These are phyloP conservation scores for Hyaloperonospora arabidopsidis DNA, from an alignment of 352 stramenopile genomes.

Conservation along the genomic window DNA sequence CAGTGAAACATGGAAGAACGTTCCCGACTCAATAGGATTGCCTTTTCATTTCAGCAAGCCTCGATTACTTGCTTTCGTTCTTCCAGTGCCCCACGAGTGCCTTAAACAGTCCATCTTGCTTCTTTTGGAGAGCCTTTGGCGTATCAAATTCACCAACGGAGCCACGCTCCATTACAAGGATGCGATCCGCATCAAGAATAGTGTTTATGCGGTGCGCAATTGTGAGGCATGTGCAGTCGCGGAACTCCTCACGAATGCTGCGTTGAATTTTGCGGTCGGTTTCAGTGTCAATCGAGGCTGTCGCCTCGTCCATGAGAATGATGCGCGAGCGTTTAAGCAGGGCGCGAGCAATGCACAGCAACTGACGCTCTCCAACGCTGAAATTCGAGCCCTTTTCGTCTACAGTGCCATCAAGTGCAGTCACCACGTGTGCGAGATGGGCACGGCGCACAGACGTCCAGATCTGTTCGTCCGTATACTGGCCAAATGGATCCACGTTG, in stretches of 20 bases:
- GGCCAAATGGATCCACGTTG: slow-evolving; percentile 89
- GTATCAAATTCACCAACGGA: slow-evolving; percentile 91
- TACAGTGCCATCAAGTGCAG: slow-evolving; percentile 36
- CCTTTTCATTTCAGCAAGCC: too few species aligned
- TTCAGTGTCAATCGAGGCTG: slow-evolving; percentile 84
- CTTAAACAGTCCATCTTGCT: slow-evolving; percentile 64
- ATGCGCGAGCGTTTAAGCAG: slow-evolving; percentile 88
- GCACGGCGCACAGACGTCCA: slow-evolving; percentile 73
- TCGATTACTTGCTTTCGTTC: slow-evolving; percentile 34
- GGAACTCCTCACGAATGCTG: slow-evolving; percentile 91
- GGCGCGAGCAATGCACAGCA: slow-evolving; percentile 93
- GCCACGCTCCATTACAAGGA: slow-evolving; percentile 93
- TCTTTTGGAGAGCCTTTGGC: slow-evolving; percentile 62
- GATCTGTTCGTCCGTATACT: slow-evolving; percentile 86
- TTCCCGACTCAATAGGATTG: too few species aligned
- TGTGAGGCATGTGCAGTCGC: slow-evolving; percentile 89
- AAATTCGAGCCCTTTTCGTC: slow-evolving; percentile 93
- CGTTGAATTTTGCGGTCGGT: slow-evolving; percentile 87
- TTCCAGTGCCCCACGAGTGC: slow-evolving; percentile 72
- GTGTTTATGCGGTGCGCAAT: slow-evolving; percentile 97
- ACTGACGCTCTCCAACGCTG: slow-evolving; percentile 91
- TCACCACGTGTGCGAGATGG: slow-evolving; percentile 64
- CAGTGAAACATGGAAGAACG: too few species aligned
- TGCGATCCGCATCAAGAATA: slow-evolving; percentile 92
- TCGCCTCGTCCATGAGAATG: slow-evolving; percentile 98